Percentiles rank a stretch among this genome's conserved stretches.
These are phyloP conservation scores for Telopea speciosissima DNA, from an alignment of 177 flowering plant genomes.

Conservation along the genomic window DNA sequence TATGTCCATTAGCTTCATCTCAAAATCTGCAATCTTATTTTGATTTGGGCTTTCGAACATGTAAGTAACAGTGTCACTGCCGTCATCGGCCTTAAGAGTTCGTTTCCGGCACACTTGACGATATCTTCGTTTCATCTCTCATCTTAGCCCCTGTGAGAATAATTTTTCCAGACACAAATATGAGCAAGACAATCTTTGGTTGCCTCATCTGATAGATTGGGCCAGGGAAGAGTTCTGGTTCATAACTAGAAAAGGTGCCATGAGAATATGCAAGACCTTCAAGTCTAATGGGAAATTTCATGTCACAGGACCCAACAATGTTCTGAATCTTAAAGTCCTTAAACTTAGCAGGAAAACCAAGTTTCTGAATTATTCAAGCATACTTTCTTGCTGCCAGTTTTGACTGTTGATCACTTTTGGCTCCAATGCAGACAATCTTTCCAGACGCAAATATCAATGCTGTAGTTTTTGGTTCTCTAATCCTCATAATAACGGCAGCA, in stretches of 20 bases:
- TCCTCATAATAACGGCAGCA: too few species aligned
- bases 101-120: too few species aligned
- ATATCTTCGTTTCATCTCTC: too few species aligned
- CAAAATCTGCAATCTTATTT: too few species aligned
- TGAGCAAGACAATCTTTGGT: conserved; percentile 40
- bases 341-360: conserved; percentile 84
- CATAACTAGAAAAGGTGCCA: conserved; percentile 73
- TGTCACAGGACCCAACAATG: conserved; percentile 90
- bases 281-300: conserved; percentile 77
- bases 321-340: conserved; percentile 92
- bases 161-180: conserved; percentile 36
- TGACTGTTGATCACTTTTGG: conserved; percentile 81
- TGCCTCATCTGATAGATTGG: conserved; percentile 37
- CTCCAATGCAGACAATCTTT: conserved; percentile 98
- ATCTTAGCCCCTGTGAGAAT: conserved; percentile 38
- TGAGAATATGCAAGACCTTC: conserved; percentile 75
- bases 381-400: conserved; percentile 86
- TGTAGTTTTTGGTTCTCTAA: too few species aligned
- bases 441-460: too few species aligned
- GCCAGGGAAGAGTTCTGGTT: conserved; percentile 36
- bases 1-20: too few species aligned
- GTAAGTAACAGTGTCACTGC: too few species aligned
- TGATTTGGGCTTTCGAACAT: too few species aligned
- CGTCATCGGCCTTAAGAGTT: too few species aligned
- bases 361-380: conserved; percentile 85